Conservation (phyloP, 257 asterid species). For the Linderniella brevidens region DNA sequence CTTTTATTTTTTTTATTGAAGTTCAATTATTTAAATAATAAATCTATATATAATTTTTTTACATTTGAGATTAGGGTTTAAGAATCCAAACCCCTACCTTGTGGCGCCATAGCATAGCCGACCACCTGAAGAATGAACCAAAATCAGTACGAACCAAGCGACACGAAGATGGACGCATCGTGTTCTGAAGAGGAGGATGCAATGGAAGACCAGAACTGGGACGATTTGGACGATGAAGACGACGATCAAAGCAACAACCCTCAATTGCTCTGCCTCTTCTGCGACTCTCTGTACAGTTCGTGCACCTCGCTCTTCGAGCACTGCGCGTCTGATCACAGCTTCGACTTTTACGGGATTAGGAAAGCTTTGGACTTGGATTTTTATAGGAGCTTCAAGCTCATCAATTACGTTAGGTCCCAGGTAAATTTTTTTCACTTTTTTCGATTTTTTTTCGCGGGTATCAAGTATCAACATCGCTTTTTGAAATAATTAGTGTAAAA, state of each 20-base stretch:
- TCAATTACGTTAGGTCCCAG: conserved; percentile 78
- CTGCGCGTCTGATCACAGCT: conserved; percentile 49
- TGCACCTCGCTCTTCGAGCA: conserved; percentile 46
- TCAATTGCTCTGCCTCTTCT: conserved; percentile 52
- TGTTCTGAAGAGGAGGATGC: conserved; percentile 24
- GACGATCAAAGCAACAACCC: conserved; percentile 14
- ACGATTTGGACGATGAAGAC: conserved; percentile 29
- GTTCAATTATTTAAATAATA: no score
- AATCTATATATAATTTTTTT: no score
- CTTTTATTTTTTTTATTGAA: no score
- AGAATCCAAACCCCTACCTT: conserved; percentile 2
- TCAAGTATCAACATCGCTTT: neutral
- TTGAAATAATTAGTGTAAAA: neutral
- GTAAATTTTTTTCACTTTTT: conserved; percentile 15
- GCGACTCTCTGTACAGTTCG: conserved; percentile 31
- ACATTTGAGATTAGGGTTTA: conserved; percentile 18
- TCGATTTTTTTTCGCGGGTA: neutral
- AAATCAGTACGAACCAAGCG: conserved; percentile 2
- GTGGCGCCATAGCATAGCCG: conserved; percentile 9
- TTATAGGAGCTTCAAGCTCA: conserved; percentile 66
- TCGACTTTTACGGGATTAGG: conserved; percentile 37
- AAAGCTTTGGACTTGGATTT: conserved; percentile 40
- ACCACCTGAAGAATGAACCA: conserved; percentile 8
- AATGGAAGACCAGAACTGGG: conserved; percentile 30
- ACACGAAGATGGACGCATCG: conserved; percentile 6